These are phyloP conservation scores for Papilionanthe hybrid DNA, from an alignment of 116 monocot species.

Conservation along the genomic window DNA sequence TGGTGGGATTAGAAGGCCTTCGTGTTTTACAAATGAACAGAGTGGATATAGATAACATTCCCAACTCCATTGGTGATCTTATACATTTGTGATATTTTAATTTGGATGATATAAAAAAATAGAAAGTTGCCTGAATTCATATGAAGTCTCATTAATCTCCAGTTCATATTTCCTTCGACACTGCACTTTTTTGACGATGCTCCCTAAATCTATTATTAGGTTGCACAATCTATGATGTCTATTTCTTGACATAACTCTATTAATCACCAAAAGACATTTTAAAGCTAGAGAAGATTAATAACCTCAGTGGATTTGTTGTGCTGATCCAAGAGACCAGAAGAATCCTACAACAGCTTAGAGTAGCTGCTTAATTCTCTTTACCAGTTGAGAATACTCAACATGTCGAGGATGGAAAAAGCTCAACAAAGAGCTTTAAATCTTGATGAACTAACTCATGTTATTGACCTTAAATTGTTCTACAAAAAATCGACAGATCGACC, in stretches of 20 bases:
- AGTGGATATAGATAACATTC: background rate
- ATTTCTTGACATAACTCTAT: background rate
- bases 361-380: slow-evolving; percentile 4
- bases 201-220: background rate
- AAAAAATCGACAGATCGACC: background rate
- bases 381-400: slow-evolving; percentile 1
- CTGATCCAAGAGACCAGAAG: background rate
- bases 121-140: slow-evolving; percentile 7
- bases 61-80: slow-evolving; percentile 5
- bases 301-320: slow-evolving; percentile 9
- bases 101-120: background rate
- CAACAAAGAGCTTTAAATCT: background rate
- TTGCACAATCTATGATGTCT: slow-evolving; percentile 5
- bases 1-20: background rate
- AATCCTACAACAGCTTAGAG: background rate
- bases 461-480: background rate
- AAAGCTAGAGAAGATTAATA: no score
- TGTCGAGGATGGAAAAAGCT: slow-evolving; percentile 7
- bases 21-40: background rate
- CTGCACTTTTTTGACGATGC: background rate
- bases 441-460: background rate
- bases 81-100: slow-evolving; percentile 13
- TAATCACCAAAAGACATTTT: background rate
- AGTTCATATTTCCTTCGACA: background rate
- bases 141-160: background rate